Percentiles rank a stretch among this genome's conserved stretches.
phyloP scores from a whole-genome alignment of 1,284 basidiomycete genomes.

The Blastosporella zonata region DNA sequence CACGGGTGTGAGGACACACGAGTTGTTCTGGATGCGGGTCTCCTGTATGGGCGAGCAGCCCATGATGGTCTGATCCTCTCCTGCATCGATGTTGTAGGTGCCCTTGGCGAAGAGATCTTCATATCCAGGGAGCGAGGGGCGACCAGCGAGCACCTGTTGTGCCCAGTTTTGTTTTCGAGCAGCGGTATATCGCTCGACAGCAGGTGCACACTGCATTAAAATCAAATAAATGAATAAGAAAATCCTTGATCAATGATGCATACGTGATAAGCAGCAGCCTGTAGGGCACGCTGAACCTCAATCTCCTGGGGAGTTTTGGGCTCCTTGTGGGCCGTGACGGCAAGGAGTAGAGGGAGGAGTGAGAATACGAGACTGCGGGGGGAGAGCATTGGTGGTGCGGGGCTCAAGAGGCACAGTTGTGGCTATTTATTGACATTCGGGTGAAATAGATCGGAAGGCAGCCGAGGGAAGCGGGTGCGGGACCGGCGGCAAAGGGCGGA shows the following conservation, averaged over 20 bases:
- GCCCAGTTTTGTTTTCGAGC: constrained; percentile 43
- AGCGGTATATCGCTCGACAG: constrained; percentile 46
- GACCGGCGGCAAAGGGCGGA: constrained; percentile 5
- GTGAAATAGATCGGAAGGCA: not conserved
- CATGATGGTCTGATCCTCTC: constrained; percentile 33
- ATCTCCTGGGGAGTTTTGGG: constrained; percentile 41
- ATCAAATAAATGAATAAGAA: not conserved
- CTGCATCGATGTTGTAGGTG: constrained; percentile 23
- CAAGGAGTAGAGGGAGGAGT: constrained; percentile 13
- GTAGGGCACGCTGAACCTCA: constrained; percentile 42
- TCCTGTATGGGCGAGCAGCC: constrained; percentile 41
- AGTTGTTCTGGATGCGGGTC: constrained; percentile 46
- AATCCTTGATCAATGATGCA: constrained; percentile 17
- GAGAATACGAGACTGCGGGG: constrained; percentile 8
- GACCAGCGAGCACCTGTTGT: constrained; percentile 40
- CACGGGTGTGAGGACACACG: constrained; percentile 46
- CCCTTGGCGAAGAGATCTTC: constrained; percentile 42
- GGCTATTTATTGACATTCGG: constrained; percentile 3
- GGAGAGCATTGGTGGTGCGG: constrained; percentile 1
- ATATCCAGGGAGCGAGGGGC: constrained; percentile 38
- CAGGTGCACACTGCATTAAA: constrained; percentile 42
- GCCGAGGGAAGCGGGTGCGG: constrained; percentile 18
- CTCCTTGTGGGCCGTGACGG: constrained; percentile 36
- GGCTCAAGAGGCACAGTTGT: not conserved
- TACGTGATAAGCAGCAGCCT: constrained; percentile 49